These are phyloP conservation scores for Polygonum maritimum DNA, from an alignment of 148 eudicot genomes.

Conservation along the genomic window DNA sequence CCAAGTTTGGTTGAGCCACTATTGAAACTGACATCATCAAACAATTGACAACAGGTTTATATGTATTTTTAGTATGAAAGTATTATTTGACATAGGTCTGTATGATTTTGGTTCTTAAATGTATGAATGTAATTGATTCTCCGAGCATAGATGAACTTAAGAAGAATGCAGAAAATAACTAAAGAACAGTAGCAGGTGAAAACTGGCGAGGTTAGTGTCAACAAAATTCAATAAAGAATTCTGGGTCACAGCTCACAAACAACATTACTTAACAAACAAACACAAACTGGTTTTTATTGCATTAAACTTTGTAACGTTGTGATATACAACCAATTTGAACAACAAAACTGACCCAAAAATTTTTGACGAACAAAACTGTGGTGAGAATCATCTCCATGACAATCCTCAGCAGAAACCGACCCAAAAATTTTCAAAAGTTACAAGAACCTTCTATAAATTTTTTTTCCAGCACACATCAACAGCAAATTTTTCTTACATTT, in stretches of 20 bases:
- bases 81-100: too few relatives aligned
- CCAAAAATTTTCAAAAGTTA: constrained; percentile 11
- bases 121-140: too few relatives aligned
- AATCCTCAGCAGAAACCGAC: constrained; percentile 21
- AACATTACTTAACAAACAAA: background rate
- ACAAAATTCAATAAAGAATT: too few relatives aligned
- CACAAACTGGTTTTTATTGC: background rate
- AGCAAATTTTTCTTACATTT: background rate
- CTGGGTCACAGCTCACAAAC: background rate
- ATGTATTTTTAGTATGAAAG: too few relatives aligned
- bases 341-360: constrained; percentile 32
- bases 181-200: too few relatives aligned
- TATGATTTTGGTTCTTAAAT: too few relatives aligned
- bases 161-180: too few relatives aligned
- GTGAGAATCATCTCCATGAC: constrained; percentile 32
- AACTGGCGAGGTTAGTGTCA: too few relatives aligned
- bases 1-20: background rate
- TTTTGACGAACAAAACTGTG: constrained; percentile 43
- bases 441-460: background rate
- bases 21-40: too few relatives aligned
- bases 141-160: too few relatives aligned
- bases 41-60: too few relatives aligned
- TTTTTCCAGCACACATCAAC: background rate
- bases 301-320: background rate
- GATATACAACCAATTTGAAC: constrained; percentile 7